These are phyloP conservation scores for Pythium brassicae DNA, from an alignment of 352 stramenopile genomes.

Conservation along the genomic window DNA sequence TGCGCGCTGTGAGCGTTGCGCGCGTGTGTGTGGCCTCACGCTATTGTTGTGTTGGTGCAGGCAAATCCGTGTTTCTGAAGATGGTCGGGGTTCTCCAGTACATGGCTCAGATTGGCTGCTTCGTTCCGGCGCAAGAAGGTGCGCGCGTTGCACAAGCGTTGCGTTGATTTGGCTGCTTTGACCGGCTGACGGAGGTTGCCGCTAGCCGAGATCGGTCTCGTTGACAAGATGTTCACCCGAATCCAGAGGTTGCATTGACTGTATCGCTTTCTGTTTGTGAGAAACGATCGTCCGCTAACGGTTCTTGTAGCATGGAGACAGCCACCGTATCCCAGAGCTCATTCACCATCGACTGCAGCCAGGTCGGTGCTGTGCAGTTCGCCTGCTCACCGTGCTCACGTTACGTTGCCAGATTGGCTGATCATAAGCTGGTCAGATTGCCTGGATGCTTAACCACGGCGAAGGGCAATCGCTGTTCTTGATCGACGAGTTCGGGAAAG, in stretches of 20 bases:
- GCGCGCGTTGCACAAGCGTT: not conserved
- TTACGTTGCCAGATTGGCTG: not conserved
- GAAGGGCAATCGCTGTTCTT: constrained; percentile 61
- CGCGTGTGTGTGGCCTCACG: too few species aligned
- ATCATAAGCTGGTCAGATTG: constrained; percentile 39
- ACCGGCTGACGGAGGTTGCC: not conserved
- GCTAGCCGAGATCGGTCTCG: constrained; percentile 65
- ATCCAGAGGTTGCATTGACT: constrained; percentile 59
- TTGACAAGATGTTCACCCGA: constrained; percentile 74
- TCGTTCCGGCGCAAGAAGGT: constrained; percentile 70
- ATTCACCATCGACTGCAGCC: constrained; percentile 86
- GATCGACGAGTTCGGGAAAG: constrained; percentile 88
- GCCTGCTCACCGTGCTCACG: too few species aligned
- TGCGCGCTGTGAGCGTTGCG: not conserved
- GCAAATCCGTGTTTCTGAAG: constrained; percentile 86
- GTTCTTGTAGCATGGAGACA: constrained; percentile 59
- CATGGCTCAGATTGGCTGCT: constrained; percentile 82
- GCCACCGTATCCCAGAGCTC: constrained; percentile 72
- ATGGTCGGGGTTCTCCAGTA: constrained; percentile 83
- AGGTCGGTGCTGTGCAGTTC: constrained; percentile 29
- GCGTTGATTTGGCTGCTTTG: not conserved
- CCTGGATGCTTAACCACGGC: constrained; percentile 77
- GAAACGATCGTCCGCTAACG: not conserved
- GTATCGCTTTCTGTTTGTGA: not conserved
- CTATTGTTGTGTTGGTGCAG: constrained; percentile 21